Evolutionary conservation across 2,329 filamentous ascomycete genomes (phyloP).

Genomic region (Biscogniauxia marginata): DNA sequence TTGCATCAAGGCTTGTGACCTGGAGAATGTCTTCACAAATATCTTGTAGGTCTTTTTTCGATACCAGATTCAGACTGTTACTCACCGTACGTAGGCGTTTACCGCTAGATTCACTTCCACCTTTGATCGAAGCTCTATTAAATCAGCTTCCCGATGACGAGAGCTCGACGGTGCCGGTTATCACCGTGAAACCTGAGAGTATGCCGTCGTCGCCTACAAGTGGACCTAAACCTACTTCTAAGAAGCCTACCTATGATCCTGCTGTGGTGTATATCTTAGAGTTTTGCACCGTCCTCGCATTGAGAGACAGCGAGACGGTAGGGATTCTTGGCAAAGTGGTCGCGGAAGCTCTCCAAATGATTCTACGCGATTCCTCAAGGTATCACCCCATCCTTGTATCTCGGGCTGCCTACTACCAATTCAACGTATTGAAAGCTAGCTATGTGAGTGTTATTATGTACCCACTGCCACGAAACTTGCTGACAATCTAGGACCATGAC

Average conservation of each 20-base stretch:
- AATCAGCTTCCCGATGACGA: slow-evolving; percentile 83
- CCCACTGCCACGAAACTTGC: neutral
- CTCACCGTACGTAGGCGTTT: slow-evolving; percentile 49
- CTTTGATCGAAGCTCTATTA: slow-evolving; percentile 71
- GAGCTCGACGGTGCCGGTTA: slow-evolving; percentile 68
- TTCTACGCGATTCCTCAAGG: slow-evolving; percentile 75
- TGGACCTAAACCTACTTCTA: slow-evolving; percentile 52
- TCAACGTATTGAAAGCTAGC: slow-evolving; percentile 77
- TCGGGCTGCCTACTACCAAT: slow-evolving; percentile 80
- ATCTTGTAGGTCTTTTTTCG: slow-evolving; percentile 60
- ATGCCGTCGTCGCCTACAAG: slow-evolving; percentile 61
- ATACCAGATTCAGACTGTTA: neutral
- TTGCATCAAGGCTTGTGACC: slow-evolving; percentile 85
- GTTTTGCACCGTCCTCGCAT: slow-evolving; percentile 76
- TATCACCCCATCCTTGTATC: slow-evolving; percentile 84
- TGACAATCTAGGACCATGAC: slow-evolving; percentile 68
- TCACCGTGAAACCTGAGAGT: slow-evolving; percentile 85
- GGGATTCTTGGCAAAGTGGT: slow-evolving; percentile 74
- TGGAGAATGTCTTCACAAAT: slow-evolving; percentile 79
- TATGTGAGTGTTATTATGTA: slow-evolving; percentile 61
- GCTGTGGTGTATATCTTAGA: slow-evolving; percentile 88
- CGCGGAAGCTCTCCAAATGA: slow-evolving; percentile 73
- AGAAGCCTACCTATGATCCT: slow-evolving; percentile 74
- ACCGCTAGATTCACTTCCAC: slow-evolving; percentile 56
- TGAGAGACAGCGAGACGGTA: slow-evolving; percentile 73